Conservation (phyloP, 495 filamentous ascomycete species). For the Hypoxylon fuscum region DNA sequence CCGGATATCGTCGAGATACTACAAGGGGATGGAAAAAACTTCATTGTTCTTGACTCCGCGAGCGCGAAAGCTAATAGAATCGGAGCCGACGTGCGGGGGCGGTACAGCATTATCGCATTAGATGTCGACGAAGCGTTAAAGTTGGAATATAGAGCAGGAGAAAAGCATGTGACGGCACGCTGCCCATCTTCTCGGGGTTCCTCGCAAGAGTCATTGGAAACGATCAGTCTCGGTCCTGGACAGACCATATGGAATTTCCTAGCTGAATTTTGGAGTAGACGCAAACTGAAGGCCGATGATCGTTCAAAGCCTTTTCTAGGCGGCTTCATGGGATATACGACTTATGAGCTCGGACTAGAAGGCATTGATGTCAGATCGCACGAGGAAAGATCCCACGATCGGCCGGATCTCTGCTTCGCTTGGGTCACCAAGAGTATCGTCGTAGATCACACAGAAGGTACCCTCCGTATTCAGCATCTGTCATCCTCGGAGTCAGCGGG, state of each 20-base stretch:
- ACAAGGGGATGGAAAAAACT: slow-evolving; percentile 48
- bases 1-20: slow-evolving; percentile 61
- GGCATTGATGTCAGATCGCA: slow-evolving; percentile 60
- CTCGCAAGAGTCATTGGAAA: slow-evolving; percentile 27
- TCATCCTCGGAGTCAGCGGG: slow-evolving; percentile 45
- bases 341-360: slow-evolving; percentile 84
- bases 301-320: slow-evolving; percentile 76
- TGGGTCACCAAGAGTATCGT: slow-evolving; percentile 85
- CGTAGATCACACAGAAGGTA: slow-evolving; percentile 72
- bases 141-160: slow-evolving; percentile 62
- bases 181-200: slow-evolving; percentile 15
- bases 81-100: slow-evolving; percentile 60
- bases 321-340: slow-evolving; percentile 88
- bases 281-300: slow-evolving; percentile 48
- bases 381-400: slow-evolving; percentile 49
- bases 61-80: slow-evolving; percentile 51
- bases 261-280: slow-evolving; percentile 64
- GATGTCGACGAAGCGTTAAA: slow-evolving; percentile 60
- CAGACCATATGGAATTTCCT: slow-evolving; percentile 66
- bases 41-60: slow-evolving; percentile 65
- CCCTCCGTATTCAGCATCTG: slow-evolving; percentile 73
- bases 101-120: slow-evolving; percentile 74
- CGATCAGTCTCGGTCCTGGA: slow-evolving; percentile 41
- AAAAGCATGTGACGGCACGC: slow-evolving; percentile 46
- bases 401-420: slow-evolving; percentile 77